These are phyloP conservation scores for Tolypocladium album DNA, from an alignment of 2,329 filamentous ascomycete species.

Conservation along the genomic window DNA sequence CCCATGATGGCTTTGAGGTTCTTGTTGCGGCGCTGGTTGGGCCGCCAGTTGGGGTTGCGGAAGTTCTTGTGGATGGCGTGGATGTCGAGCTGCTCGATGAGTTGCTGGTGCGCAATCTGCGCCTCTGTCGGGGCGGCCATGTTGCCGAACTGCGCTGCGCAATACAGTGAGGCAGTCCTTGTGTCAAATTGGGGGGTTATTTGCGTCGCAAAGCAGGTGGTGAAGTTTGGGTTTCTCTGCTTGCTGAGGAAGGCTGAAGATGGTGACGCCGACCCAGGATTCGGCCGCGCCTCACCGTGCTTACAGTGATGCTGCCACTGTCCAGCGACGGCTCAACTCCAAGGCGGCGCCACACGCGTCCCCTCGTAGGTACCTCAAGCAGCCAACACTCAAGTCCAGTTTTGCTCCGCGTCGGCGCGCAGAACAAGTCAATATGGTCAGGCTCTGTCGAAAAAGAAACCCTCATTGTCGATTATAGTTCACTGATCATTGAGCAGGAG, in stretches of 20 bases:
- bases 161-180: not conserved
- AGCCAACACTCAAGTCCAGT: not conserved
- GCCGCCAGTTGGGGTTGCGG: conserved; percentile 83
- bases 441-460: not conserved
- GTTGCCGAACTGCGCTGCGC: conserved; percentile 32
- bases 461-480: not conserved
- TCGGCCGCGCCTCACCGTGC: conserved; percentile 22
- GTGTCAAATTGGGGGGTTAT: not conserved
- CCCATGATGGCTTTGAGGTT: conserved; percentile 95
- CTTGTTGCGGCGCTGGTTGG: conserved; percentile 93
- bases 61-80: conserved; percentile 79
- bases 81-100: conserved; percentile 88
- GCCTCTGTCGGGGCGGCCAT: conserved; percentile 58
- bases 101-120: conserved; percentile 69
- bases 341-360: not conserved
- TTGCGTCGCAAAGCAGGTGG: not conserved
- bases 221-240: not conserved
- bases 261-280: conserved; percentile 5
- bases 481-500: conserved; percentile 43
- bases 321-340: not conserved
- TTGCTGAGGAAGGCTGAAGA: not conserved
- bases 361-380: not conserved
- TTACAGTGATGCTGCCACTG: conserved; percentile 4
- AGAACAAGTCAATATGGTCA: not conserved
- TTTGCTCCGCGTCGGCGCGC: not conserved